Conservation (phyloP, 2,329 filamentous ascomycete genomes). For the Sclerotinia glacialis region DNA sequence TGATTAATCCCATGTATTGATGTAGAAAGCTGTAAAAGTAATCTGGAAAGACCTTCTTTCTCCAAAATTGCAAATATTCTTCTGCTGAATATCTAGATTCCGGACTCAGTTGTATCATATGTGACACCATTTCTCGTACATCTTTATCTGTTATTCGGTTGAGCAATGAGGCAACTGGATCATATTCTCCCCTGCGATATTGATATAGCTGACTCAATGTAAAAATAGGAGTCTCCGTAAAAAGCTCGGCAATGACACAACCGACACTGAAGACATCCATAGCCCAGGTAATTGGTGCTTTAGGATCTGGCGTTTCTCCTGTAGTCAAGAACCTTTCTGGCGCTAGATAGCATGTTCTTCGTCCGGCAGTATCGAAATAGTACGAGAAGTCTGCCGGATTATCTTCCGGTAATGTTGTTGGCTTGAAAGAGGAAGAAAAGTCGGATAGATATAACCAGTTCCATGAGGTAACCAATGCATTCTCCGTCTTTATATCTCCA, state of each 20-base stretch:
- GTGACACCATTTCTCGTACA: conserved; percentile 81
- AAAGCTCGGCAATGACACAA: conserved; percentile 94
- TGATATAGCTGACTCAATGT: conserved; percentile 94
- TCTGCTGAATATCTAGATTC: conserved; percentile 90
- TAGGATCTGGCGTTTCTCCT: conserved; percentile 61
- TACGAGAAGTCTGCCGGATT: conserved; percentile 98
- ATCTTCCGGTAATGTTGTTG: conserved; percentile 87
- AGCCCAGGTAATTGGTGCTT: conserved; percentile 74
- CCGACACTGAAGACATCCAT: conserved; percentile 99
- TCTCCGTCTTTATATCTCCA: conserved; percentile 98
- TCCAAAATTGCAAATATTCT: conserved; percentile 90
- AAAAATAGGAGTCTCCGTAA: conserved; percentile 94
- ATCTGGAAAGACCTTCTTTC: conserved; percentile 84
- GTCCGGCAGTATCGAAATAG: conserved; percentile 90
- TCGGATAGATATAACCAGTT: conserved; percentile 99
- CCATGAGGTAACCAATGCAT: conserved; percentile 95
- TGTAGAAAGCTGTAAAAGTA: conserved; percentile 98
- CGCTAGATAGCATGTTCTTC: conserved; percentile 90
- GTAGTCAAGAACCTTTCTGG: conserved; percentile 84
- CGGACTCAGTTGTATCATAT: conserved; percentile 95
- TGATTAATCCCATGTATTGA: conserved; percentile 95
- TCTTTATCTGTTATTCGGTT: conserved; percentile 84
- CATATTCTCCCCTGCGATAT: conserved; percentile 89
- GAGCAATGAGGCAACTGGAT: conserved; percentile 76
- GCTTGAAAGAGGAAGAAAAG: conserved; percentile 94